Percentiles rank a stretch among this genome's conserved stretches.
phyloP scores from a whole-genome alignment of 2,329 filamentous ascomycete species.

The Fusarium paranaense region DNA sequence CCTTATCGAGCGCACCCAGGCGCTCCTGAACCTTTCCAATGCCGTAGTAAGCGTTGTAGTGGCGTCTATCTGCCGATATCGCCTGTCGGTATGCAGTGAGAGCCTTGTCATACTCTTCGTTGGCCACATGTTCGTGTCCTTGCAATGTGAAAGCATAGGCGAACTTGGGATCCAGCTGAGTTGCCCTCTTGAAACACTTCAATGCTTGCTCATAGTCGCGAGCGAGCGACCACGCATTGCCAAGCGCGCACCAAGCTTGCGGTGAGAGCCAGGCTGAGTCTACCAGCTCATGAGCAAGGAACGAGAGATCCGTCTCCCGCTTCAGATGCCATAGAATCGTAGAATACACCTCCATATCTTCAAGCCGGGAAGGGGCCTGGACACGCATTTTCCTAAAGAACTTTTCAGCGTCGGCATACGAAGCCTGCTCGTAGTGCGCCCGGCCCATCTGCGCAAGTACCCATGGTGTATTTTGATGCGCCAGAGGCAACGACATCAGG shows the following conservation, averaged over 20 bases:
- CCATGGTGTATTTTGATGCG: conserved; percentile 92
- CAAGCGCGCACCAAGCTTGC: conserved; percentile 94
- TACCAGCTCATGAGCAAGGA: conserved; percentile 89
- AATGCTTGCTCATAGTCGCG: conserved; percentile 95
- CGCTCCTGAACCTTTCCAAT: conserved; percentile 87
- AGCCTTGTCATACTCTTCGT: conserved; percentile 97
- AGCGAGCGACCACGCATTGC: conserved; percentile 93
- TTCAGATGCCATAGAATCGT: conserved; percentile 99
- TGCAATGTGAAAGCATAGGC: conserved; percentile 96
- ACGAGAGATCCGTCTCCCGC: conserved; percentile 89
- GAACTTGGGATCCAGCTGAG: conserved; percentile 88
- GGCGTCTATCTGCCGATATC: conserved; percentile 85
- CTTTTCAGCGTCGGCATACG: conserved; percentile 87
- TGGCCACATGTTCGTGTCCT: conserved; percentile 94
- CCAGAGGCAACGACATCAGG: conserved; percentile 76
- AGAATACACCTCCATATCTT: conserved; percentile 98
- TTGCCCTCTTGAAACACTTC: conserved; percentile 93
- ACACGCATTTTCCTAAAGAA: conserved; percentile 84
- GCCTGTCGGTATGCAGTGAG: conserved; percentile 87
- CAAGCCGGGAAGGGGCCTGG: conserved; percentile 82
- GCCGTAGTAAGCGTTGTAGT: conserved; percentile 99
- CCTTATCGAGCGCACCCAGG: conserved; percentile 89
- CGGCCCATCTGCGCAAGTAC: conserved; percentile 91
- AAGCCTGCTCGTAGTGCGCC: conserved; percentile 89
- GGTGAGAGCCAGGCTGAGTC: conserved; percentile 90